These are phyloP conservation scores for Boletellus deceptivus DNA, from an alignment of 1,284 basidiomycete genomes.

Conservation along the genomic window DNA sequence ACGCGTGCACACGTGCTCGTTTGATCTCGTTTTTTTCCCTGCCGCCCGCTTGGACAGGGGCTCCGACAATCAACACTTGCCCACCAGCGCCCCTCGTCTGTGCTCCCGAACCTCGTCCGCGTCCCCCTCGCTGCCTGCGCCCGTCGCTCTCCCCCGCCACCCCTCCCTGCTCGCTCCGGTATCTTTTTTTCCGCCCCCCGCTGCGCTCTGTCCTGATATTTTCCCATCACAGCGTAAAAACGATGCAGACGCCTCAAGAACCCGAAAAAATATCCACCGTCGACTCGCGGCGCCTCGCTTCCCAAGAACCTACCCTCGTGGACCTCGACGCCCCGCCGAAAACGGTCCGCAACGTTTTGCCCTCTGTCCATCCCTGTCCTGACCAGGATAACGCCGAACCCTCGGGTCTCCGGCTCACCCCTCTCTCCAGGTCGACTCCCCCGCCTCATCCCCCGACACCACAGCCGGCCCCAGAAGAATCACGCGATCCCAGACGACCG, in stretches of 20 bases:
- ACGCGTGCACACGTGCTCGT: slow-evolving; percentile 28
- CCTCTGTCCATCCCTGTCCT: slow-evolving; percentile 33
- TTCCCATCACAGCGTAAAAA: slow-evolving; percentile 36
- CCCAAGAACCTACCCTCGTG: slow-evolving; percentile 28
- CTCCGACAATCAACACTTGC: slow-evolving; percentile 38
- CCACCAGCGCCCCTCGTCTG: slow-evolving; percentile 19
- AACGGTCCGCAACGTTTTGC: slow-evolving; percentile 33
- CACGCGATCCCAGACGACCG: slow-evolving; percentile 34
- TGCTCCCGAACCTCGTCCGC: slow-evolving; percentile 16
- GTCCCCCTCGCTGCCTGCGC: not conserved
- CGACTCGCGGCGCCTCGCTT: slow-evolving; percentile 3
- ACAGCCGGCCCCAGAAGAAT: slow-evolving; percentile 24
- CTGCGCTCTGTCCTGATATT: slow-evolving; percentile 17
- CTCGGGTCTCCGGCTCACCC: slow-evolving; percentile 23
- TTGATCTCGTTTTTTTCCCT: slow-evolving; percentile 39
- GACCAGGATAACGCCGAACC: slow-evolving; percentile 30
- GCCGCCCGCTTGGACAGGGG: slow-evolving; percentile 35
- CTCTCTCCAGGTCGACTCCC: slow-evolving; percentile 25
- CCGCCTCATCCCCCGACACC: slow-evolving; percentile 26
- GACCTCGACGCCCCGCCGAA: slow-evolving; percentile 27
- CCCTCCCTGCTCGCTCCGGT: slow-evolving; percentile 6
- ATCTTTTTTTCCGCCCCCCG: slow-evolving; percentile 2
- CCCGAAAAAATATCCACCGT: slow-evolving; percentile 21
- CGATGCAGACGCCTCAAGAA: slow-evolving; percentile 28
- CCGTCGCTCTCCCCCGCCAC: not conserved